A percentile compares a stretch with the other conserved stretches of the same genome.
Conservation (phyloP, 305 asterid genomes). For the Solanum hybrid region DNA sequence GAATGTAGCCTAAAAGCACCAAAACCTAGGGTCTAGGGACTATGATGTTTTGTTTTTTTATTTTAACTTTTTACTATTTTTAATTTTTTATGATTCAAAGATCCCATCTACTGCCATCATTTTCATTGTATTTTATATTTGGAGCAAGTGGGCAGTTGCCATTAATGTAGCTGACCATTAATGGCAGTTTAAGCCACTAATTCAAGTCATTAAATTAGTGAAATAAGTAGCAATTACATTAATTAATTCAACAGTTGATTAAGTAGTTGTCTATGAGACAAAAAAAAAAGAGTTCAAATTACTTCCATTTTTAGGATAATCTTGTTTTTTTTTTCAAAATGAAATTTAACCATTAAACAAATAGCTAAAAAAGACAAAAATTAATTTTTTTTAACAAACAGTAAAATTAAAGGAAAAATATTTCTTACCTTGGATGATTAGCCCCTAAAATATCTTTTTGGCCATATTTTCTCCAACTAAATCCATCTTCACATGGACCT, state of each 20-base stretch:
- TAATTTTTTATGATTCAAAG: neutral
- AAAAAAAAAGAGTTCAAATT: neutral
- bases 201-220: neutral
- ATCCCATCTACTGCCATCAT: neutral
- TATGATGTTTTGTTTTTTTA: neutral
- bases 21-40: neutral
- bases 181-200: neutral
- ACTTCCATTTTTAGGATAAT: neutral
- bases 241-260: neutral
- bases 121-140: neutral
- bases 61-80: neutral
- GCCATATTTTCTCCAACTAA: constrained; percentile 85
- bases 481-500: constrained; percentile 52
- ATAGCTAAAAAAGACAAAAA: neutral
- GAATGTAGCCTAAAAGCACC: neutral
- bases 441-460: constrained; percentile 81
- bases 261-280: neutral
- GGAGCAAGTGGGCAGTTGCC: neutral
- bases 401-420: neutral
- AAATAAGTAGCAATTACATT: neutral
- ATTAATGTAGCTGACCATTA: neutral
- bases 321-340: neutral
- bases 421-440: constrained; percentile 57
- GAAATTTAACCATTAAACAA: neutral
- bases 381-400: neutral